These are phyloP conservation scores for Cercospora sojina DNA, from an alignment of 2,329 filamentous ascomycete species.

Conservation along the genomic window DNA sequence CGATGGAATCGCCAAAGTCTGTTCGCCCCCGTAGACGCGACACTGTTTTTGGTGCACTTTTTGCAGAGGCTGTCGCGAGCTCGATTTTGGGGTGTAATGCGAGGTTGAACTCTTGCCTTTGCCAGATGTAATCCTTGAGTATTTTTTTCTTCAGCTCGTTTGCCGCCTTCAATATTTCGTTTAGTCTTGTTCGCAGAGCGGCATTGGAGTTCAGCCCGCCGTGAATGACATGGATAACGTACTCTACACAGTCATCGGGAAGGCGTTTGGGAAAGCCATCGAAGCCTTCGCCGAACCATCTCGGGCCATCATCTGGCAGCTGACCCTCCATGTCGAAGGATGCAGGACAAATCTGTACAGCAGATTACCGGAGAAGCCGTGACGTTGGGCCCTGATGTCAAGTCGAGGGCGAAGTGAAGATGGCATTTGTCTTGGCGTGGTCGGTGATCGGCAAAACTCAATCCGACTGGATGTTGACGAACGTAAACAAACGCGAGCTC, in stretches of 20 bases:
- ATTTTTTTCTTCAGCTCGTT: constrained; percentile 61
- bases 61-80: constrained; percentile 6
- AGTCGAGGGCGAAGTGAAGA: neutral
- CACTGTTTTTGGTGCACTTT: constrained; percentile 13
- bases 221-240: constrained; percentile 72
- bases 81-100: constrained; percentile 55
- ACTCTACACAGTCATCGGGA: constrained; percentile 83
- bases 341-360: neutral
- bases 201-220: constrained; percentile 48
- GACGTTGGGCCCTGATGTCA: neutral
- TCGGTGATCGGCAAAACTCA: neutral
- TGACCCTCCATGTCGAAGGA: constrained; percentile 28
- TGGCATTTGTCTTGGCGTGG: neutral
- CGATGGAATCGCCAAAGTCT: constrained; percentile 89
- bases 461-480: neutral
- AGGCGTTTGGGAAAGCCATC: constrained; percentile 65
- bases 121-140: constrained; percentile 91
- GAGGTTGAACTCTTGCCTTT: constrained; percentile 77
- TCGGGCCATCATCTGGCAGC: constrained; percentile 55
- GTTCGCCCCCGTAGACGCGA: constrained; percentile 66
- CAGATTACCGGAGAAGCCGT: neutral
- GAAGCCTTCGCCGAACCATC: constrained; percentile 66
- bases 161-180: constrained; percentile 68
- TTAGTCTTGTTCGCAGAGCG: constrained; percentile 64
- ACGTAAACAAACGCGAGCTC: constrained; percentile 11